Percentiles rank a stretch among this genome's conserved stretches.
Evolutionary conservation across 2,329 filamentous ascomycete genomes (phyloP).

Genomic region (Leptoxyphium fumago): DNA sequence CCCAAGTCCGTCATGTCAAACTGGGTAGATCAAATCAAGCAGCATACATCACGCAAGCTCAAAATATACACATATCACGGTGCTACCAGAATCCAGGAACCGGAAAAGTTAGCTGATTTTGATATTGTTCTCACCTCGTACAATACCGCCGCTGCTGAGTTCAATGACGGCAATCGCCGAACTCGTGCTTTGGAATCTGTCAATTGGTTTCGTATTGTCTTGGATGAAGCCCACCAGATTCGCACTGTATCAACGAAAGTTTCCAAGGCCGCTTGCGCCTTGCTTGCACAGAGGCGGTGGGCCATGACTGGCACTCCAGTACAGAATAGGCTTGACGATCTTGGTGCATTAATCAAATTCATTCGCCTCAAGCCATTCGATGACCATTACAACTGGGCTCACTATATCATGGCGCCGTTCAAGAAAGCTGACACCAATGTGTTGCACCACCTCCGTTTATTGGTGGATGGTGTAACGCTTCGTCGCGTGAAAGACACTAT

Average conservation of each 20-base stretch:
- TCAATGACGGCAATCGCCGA: constrained; percentile 9
- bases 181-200: constrained; percentile 60
- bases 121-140: constrained; percentile 91
- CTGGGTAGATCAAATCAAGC: constrained; percentile 83
- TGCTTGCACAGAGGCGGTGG: constrained; percentile 75
- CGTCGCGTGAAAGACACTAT: constrained; percentile 87
- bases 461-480: constrained; percentile 89
- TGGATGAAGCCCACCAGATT: constrained; percentile 92
- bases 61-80: constrained; percentile 81
- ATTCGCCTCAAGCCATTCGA: constrained; percentile 75
- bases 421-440: constrained; percentile 75
- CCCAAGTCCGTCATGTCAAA: constrained; percentile 85
- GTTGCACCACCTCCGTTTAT: constrained; percentile 67
- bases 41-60: constrained; percentile 55
- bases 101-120: constrained; percentile 52
- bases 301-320: constrained; percentile 95
- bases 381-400: constrained; percentile 57
- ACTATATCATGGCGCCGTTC: constrained; percentile 72
- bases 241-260: constrained; percentile 69
- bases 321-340: constrained; percentile 82
- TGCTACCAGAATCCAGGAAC: constrained; percentile 54
- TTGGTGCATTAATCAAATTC: constrained; percentile 76
- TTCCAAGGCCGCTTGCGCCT: constrained; percentile 68
- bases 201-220: constrained; percentile 83
- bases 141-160: constrained; percentile 68